phyloP scores from a whole-genome alignment of 148 eudicot species.

The Mesembryanthemum crystallinum region DNA sequence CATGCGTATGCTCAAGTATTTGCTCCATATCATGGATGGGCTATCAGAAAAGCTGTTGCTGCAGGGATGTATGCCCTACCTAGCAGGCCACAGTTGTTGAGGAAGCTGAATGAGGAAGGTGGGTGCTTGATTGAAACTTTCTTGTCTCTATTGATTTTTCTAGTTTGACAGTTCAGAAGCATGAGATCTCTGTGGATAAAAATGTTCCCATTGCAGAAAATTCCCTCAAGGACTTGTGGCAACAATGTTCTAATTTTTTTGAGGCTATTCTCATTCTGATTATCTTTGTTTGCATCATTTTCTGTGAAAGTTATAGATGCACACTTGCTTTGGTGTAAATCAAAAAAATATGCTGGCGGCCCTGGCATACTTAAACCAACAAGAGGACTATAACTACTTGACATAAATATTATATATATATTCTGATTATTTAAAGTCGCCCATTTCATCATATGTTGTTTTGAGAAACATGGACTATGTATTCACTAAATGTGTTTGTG shows the following conservation, averaged over 20 bases:
- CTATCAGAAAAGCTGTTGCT: conserved; percentile 87
- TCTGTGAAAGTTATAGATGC: neutral
- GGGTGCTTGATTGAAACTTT: conserved; percentile 24
- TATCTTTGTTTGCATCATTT: neutral
- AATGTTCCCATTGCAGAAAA: neutral
- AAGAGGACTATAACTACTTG: no score
- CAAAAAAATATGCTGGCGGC: no score
- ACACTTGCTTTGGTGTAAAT: neutral
- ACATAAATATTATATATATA: no score
- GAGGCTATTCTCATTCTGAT: neutral
- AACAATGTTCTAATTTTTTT: neutral
- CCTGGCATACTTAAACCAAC: no score
- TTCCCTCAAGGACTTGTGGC: neutral
- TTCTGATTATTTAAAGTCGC: neutral
- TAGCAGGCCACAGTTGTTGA: conserved; percentile 66
- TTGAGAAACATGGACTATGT: neutral
- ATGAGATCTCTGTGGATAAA: neutral
- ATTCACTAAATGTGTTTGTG: neutral
- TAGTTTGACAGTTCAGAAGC: neutral
- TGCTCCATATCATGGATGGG: conserved; percentile 98
- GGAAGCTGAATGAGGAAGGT: conserved; percentile 91
- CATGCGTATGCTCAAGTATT: conserved; percentile 80
- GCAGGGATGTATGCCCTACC: conserved; percentile 99
- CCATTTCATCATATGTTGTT: neutral
- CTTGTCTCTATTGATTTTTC: neutral